Conservation (phyloP, 306 rosid genomes). For the Inga oerstediana region DNA sequence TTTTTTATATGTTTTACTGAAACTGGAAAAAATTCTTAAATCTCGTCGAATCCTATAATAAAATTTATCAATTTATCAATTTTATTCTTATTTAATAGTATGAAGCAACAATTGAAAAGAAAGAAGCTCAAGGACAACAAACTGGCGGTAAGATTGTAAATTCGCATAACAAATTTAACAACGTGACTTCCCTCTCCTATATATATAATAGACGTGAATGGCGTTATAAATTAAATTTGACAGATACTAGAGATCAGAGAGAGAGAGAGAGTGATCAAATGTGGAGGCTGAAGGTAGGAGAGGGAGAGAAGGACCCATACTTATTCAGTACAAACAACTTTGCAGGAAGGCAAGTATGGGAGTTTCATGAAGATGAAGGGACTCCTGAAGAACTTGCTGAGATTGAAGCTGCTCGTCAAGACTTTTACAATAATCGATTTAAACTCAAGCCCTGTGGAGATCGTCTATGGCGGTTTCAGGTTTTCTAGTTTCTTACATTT, state of each 20-base stretch:
- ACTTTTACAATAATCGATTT: conserved; percentile 49
- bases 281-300: conserved; percentile 66
- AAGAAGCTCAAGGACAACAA: too few relatives aligned
- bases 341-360: conserved; percentile 60
- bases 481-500: background rate
- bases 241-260: background rate
- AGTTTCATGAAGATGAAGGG: conserved; percentile 49
- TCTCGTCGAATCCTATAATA: too few relatives aligned
- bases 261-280: conserved; percentile 9
- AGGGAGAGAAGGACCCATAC: conserved; percentile 44
- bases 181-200: too few relatives aligned
- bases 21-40: too few relatives aligned
- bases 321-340: conserved; percentile 57
- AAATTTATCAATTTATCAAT: too few relatives aligned
- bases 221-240: background rate
- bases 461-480: conserved; percentile 65
- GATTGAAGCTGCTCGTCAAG: conserved; percentile 51
- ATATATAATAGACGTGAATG: background rate
- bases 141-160: too few relatives aligned
- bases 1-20: too few relatives aligned
- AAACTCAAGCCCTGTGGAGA: conserved; percentile 47
- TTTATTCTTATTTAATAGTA: too few relatives aligned
- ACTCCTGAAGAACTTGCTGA: conserved; percentile 39
- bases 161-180: too few relatives aligned
- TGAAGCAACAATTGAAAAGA: too few relatives aligned